Percentiles rank a stretch among this genome's conserved stretches.
Conservation (phyloP, 1,284 basidiomycete species). For the Marasmius tenuissimus region DNA sequence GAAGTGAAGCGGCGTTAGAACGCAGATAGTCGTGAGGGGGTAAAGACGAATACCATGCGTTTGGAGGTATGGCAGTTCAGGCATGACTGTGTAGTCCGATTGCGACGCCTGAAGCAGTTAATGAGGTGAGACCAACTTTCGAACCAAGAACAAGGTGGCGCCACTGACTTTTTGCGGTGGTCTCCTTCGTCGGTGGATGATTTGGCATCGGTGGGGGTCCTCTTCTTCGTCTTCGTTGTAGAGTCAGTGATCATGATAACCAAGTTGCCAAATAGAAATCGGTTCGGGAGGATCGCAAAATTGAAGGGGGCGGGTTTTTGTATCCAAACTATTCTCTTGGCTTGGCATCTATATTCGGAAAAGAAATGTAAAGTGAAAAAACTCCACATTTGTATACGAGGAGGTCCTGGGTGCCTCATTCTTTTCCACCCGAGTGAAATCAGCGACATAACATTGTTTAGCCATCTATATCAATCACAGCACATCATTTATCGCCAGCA, state of each 20-base stretch:
- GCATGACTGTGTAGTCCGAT: conserved; percentile 45
- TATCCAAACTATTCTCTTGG: neutral
- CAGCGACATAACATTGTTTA: no score
- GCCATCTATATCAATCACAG: no score
- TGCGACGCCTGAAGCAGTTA: conserved; percentile 8
- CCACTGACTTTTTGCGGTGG: conserved; percentile 14
- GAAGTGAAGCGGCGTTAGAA: neutral
- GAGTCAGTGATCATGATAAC: neutral
- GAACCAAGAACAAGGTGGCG: neutral
- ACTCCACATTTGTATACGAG: neutral
- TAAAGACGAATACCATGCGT: conserved; percentile 60
- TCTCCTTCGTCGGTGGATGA: conserved; percentile 10
- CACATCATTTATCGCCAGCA: no score
- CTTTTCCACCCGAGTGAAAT: no score
- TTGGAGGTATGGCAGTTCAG: conserved; percentile 55
- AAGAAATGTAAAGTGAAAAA: neutral
- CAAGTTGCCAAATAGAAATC: neutral
- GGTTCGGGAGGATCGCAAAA: neutral
- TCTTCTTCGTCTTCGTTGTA: conserved; percentile 9
- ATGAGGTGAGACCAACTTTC: neutral
- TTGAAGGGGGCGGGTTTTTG: neutral
- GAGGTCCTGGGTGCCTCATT: no score
- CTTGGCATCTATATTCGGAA: neutral
- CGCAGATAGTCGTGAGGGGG: neutral
- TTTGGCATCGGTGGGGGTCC: conserved; percentile 1